Conservation (phyloP, 176 grass and related monocot species). For the Microstegium vimineum region DNA sequence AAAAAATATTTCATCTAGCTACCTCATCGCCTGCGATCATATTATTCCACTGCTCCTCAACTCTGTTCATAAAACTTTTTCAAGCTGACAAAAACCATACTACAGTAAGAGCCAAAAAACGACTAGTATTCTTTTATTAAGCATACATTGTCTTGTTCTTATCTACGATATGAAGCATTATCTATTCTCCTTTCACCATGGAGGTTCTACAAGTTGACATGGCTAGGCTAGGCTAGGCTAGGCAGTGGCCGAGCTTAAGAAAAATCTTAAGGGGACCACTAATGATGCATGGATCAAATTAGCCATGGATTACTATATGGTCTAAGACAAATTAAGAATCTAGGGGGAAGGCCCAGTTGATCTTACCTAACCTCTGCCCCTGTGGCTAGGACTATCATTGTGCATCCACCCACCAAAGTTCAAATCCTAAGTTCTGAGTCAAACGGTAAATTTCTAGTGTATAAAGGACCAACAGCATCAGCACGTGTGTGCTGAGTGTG, state of each 20-base stretch:
- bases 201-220: not conserved
- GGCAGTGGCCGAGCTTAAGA: not conserved
- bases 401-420: not conserved
- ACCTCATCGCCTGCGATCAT: not conserved
- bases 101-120: not conserved
- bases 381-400: not conserved
- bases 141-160: not conserved
- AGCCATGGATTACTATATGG: not conserved
- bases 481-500: not conserved
- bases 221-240: not conserved
- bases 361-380: not conserved
- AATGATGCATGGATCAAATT: not conserved
- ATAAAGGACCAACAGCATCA: not conserved
- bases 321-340: not conserved
- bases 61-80: not conserved
- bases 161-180: not conserved
- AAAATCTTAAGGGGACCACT: not conserved
- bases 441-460: not conserved
- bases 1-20: constrained; percentile 15
- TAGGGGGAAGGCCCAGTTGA: not conserved
- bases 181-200: not conserved
- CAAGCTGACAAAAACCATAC: not conserved
- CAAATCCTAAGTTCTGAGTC: not conserved
- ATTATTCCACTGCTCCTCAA: not conserved
- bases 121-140: not conserved